phyloP scores from a whole-genome alignment of 495 filamentous ascomycete species.

The Platismatia glauca region DNA sequence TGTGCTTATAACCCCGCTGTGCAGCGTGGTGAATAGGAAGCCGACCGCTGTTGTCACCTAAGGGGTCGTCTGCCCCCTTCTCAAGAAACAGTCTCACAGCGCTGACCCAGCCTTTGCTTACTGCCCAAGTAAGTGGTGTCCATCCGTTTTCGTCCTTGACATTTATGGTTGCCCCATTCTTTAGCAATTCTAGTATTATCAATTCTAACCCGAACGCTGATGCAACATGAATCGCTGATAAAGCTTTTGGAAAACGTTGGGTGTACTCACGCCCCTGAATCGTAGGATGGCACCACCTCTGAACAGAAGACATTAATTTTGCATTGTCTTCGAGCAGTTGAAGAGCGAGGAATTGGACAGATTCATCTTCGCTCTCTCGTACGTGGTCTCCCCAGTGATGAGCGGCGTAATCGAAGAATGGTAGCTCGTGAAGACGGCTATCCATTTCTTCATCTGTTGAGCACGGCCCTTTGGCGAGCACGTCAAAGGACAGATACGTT shows the following conservation, averaged over 20 bases:
- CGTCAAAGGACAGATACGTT: slow-evolving; percentile 17
- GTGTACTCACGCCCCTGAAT: neutral
- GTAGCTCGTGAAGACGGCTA: neutral
- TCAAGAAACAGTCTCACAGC: neutral
- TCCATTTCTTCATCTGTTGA: slow-evolving; percentile 2
- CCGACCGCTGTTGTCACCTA: too few species aligned
- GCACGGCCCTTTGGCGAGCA: slow-evolving; percentile 1
- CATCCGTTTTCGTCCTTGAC: neutral
- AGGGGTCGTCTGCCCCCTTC: neutral
- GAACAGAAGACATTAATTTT: neutral
- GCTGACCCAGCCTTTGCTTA: neutral
- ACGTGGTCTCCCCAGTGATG: slow-evolving; percentile 18
- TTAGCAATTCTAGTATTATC: neutral
- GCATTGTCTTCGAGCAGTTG: slow-evolving; percentile 7
- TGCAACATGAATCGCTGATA: slow-evolving; percentile 5
- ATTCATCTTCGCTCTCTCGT: neutral
- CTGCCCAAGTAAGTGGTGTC: slow-evolving; percentile 1
- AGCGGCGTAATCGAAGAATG: slow-evolving; percentile 8
- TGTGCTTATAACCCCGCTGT: too few species aligned
- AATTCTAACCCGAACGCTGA: neutral
- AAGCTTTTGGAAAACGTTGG: neutral
- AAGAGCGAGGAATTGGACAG: slow-evolving; percentile 9
- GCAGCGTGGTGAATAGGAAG: too few species aligned
- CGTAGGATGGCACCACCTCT: slow-evolving; percentile 6
- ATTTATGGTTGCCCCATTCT: neutral